A percentile compares a stretch with the other conserved stretches of the same genome.
These are phyloP conservation scores for Blastobotrys serpentis DNA, from an alignment of 1,139 yeast genomes.

Conservation along the genomic window DNA sequence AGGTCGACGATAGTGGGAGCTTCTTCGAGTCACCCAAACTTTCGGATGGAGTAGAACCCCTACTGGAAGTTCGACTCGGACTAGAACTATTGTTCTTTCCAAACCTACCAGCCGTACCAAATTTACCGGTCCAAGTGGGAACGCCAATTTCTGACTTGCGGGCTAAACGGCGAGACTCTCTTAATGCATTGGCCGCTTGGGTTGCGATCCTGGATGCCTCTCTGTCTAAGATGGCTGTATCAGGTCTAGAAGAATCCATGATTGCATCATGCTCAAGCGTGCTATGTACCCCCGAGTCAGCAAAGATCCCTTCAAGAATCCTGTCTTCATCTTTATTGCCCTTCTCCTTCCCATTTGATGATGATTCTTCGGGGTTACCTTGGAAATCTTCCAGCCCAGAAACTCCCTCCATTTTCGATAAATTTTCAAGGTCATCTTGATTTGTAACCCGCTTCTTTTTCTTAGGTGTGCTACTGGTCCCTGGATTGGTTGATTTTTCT, in stretches of 20 bases:
- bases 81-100: slow-evolving; percentile 14
- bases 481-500: slow-evolving; percentile 42
- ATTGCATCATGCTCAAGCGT: slow-evolving; percentile 78
- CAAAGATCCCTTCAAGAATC: slow-evolving; percentile 72
- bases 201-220: slow-evolving; percentile 79
- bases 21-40: background rate
- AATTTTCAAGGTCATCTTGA: slow-evolving; percentile 51
- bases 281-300: slow-evolving; percentile 71
- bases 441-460: slow-evolving; percentile 35
- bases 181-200: slow-evolving; percentile 71
- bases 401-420: slow-evolving; percentile 56
- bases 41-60: slow-evolving; percentile 3
- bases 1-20: slow-evolving; percentile 24
- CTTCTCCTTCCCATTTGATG: slow-evolving; percentile 33
- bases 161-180: slow-evolving; percentile 63
- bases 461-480: slow-evolving; percentile 31
- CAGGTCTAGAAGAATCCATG: slow-evolving; percentile 55
- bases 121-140: slow-evolving; percentile 96
- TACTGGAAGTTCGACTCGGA: slow-evolving; percentile 9
- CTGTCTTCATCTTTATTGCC: slow-evolving; percentile 50
- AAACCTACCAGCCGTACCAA: slow-evolving; percentile 71
- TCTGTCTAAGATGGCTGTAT: slow-evolving; percentile 57
- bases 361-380: slow-evolving; percentile 42
- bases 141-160: slow-evolving; percentile 69
- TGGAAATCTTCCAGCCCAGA: slow-evolving; percentile 53